These are phyloP conservation scores for Yarrowia alimentaria DNA, from an alignment of 805 yeast species.

Conservation along the genomic window DNA sequence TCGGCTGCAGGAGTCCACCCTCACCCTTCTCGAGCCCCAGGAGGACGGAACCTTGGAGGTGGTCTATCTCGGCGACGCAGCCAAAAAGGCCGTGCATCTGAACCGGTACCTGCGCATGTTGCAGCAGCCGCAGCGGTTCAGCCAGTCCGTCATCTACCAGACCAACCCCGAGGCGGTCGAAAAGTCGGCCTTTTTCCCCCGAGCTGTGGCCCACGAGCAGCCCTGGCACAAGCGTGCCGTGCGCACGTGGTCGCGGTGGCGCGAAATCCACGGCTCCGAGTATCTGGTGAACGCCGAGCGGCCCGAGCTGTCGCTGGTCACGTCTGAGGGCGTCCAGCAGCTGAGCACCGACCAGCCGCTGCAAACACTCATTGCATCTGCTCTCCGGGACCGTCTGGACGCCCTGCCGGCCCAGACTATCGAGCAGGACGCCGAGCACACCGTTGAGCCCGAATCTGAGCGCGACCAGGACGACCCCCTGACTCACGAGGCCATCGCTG, in stretches of 20 bases:
- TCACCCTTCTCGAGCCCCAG: background rate
- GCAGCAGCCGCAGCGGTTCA: background rate
- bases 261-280: slow-evolving; percentile 4
- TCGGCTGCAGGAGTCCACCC: background rate
- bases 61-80: background rate
- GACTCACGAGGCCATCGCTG: background rate
- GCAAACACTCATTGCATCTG: background rate
- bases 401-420: background rate
- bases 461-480: background rate
- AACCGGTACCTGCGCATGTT: background rate
- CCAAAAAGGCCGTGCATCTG: background rate
- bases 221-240: slow-evolving; percentile 1
- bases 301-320: slow-evolving; percentile 1
- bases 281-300: background rate
- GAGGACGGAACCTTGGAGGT: background rate
- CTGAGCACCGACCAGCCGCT: background rate
- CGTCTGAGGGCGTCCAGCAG: background rate
- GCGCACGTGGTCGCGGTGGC: slow-evolving; percentile 1
- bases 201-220: slow-evolving; percentile 1
- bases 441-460: background rate
- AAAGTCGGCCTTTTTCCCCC: slow-evolving; percentile 4
- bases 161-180: background rate
- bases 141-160: slow-evolving; percentile 4
- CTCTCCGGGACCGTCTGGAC: background rate
- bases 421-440: background rate